Percentiles rank a stretch among this genome's conserved stretches.
These are phyloP conservation scores for Ascosphaera acerosa DNA, from an alignment of 2,329 filamentous ascomycete genomes.

Conservation along the genomic window DNA sequence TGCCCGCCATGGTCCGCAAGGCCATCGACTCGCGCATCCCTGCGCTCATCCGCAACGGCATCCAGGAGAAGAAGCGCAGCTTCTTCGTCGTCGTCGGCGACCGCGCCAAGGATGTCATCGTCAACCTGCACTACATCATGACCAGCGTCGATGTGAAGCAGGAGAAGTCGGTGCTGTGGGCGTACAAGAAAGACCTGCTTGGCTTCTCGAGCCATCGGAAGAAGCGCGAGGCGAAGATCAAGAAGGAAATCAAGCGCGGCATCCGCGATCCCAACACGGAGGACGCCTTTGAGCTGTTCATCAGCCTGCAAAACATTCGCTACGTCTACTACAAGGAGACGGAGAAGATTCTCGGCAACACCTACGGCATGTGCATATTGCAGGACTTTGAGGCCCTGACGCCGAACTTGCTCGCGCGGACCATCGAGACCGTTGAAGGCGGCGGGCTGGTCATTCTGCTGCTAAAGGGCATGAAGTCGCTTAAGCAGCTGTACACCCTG, in stretches of 20 bases:
- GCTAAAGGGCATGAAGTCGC: slow-evolving; percentile 83
- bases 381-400: slow-evolving; percentile 97
- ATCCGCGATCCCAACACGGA: slow-evolving; percentile 78
- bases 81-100: slow-evolving; percentile 96
- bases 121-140: slow-evolving; percentile 84
- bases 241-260: slow-evolving; percentile 90
- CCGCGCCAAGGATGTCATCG: slow-evolving; percentile 84
- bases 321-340: slow-evolving; percentile 99
- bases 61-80: slow-evolving; percentile 86
- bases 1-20: slow-evolving; percentile 21
- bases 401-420: slow-evolving; percentile 83
- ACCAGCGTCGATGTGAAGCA: slow-evolving; percentile 72
- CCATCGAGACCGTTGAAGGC: slow-evolving; percentile 92
- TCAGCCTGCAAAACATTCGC: slow-evolving; percentile 86
- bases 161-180: slow-evolving; percentile 93
- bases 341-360: slow-evolving; percentile 94
- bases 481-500: slow-evolving; percentile 91
- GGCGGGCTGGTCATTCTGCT: slow-evolving; percentile 76
- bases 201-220: slow-evolving; percentile 91
- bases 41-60: slow-evolving; percentile 70
- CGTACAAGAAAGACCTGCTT: slow-evolving; percentile 92
- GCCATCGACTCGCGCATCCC: slow-evolving; percentile 69
- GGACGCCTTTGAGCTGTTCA: slow-evolving; percentile 92
- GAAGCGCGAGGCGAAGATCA: slow-evolving; percentile 96
- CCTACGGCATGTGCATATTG: slow-evolving; percentile 92